Percentiles rank a stretch among this genome's conserved stretches.
phyloP scores from a whole-genome alignment of 495 filamentous ascomycete genomes.

The Podospora comata region DNA sequence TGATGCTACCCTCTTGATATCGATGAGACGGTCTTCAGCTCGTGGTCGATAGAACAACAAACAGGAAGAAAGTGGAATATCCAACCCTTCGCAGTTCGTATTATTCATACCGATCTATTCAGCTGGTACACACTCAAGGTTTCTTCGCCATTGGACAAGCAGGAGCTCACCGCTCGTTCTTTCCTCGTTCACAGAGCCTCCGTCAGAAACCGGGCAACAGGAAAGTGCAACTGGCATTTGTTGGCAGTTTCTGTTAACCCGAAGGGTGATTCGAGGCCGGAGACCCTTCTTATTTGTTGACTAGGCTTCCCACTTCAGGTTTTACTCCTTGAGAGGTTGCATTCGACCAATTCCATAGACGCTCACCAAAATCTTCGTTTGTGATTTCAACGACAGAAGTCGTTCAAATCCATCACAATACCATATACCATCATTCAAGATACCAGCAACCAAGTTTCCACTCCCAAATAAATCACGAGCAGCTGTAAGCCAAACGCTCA shows the following conservation, averaged over 20 bases:
- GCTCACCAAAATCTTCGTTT: neutral
- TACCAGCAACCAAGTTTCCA: neutral
- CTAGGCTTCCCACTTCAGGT: neutral
- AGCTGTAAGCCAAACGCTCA: neutral
- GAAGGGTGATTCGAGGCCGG: neutral
- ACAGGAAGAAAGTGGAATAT: neutral
- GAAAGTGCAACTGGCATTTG: neutral
- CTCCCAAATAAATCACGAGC: neutral
- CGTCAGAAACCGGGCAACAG: neutral
- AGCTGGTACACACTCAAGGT: neutral
- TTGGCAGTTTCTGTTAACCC: neutral
- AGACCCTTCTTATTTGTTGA: neutral
- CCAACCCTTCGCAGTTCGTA: too few relatives aligned
- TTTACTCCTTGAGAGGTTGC: neutral
- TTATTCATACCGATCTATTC: too few relatives aligned
- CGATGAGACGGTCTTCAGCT: neutral
- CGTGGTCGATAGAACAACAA: neutral
- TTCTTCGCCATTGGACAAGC: neutral
- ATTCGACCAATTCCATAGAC: neutral
- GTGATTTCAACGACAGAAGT: neutral
- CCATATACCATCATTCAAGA: neutral
- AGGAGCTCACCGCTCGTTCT: neutral
- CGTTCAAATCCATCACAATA: neutral
- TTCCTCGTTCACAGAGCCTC: neutral
- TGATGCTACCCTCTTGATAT: constrained; percentile 8